Evolutionary conservation across 192 early-diverging fungal species (phyloP).

Genomic region (Linnemannia hyalina): DNA sequence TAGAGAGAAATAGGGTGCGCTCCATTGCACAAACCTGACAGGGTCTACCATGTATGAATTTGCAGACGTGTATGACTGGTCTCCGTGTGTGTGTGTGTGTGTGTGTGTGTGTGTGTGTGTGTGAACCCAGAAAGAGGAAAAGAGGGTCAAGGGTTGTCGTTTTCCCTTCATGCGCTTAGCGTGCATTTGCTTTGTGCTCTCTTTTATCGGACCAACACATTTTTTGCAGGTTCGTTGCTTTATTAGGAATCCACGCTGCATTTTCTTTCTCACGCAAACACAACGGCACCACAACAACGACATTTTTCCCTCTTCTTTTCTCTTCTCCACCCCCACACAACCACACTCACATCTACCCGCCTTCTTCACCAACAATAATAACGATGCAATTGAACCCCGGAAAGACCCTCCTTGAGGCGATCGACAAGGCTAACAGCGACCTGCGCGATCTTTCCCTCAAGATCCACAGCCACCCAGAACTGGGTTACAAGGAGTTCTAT

Average conservation of each 20-base stretch:
- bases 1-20: too few species aligned
- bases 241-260: background rate
- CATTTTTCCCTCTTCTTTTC: background rate
- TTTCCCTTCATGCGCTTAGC: too few species aligned
- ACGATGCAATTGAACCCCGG: constrained; percentile 26
- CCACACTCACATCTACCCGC: background rate
- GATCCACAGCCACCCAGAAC: constrained; percentile 76
- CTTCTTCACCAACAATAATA: background rate
- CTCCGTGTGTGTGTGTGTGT: too few species aligned
- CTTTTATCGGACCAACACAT: too few species aligned
- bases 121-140: too few species aligned
- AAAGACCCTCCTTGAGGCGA: constrained; percentile 35
- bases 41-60: too few species aligned
- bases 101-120: too few species aligned
- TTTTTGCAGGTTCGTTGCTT: background rate
- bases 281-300: background rate
- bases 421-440: constrained; percentile 47
- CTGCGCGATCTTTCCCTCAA: constrained; percentile 58
- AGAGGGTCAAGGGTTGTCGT: too few species aligned
- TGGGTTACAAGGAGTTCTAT: constrained; percentile 64
- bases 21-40: too few species aligned
- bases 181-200: too few species aligned
- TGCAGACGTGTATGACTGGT: too few species aligned
- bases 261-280: background rate
- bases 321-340: background rate